Percentiles rank a stretch among this genome's conserved stretches.
phyloP scores from a whole-genome alignment of 2,329 filamentous ascomycete species.

The Zopfia rhizophila region DNA sequence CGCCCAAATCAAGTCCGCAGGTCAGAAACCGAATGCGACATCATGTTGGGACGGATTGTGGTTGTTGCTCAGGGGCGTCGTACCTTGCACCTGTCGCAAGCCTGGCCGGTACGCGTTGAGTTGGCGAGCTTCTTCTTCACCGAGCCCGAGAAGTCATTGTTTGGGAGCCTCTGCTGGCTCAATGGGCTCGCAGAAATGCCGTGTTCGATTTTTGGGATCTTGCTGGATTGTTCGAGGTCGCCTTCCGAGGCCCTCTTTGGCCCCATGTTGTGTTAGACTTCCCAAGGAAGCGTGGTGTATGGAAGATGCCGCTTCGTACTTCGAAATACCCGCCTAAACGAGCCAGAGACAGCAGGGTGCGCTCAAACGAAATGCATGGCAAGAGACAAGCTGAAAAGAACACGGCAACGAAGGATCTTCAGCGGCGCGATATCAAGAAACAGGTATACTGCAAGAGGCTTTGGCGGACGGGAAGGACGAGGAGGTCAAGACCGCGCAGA shows the following conservation, averaged over 20 bases:
- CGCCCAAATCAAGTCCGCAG: too few relatives aligned
- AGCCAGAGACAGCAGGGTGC: slow-evolving; percentile 19
- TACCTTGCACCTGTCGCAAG: slow-evolving; percentile 90
- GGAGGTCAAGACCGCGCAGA: too few relatives aligned
- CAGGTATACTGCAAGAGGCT: too few relatives aligned
- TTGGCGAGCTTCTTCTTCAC: slow-evolving; percentile 64
- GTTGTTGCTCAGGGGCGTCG: slow-evolving; percentile 29
- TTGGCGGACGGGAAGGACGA: too few relatives aligned
- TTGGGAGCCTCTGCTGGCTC: slow-evolving; percentile 23
- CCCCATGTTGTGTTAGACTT: slow-evolving; percentile 31
- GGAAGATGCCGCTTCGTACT: slow-evolving; percentile 29
- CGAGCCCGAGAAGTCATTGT: slow-evolving; percentile 47
- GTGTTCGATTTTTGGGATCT: slow-evolving; percentile 49
- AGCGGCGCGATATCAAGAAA: too few relatives aligned
- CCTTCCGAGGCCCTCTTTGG: slow-evolving; percentile 38
- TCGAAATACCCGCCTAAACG: slow-evolving; percentile 26
- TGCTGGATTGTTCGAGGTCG: slow-evolving; percentile 30
- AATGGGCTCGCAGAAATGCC: slow-evolving; percentile 27
- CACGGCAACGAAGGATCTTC: too few relatives aligned
- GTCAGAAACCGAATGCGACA: slow-evolving; percentile 3
- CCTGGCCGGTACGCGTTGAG: slow-evolving; percentile 78
- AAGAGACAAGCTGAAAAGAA: slow-evolving; percentile 5
- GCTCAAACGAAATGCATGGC: slow-evolving; percentile 17
- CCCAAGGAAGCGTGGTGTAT: slow-evolving; percentile 27
- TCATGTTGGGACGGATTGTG: slow-evolving; percentile 11